Evolutionary conservation across 768 basidiomycete genomes (phyloP).

Genomic region (Leccinum variicolor): DNA sequence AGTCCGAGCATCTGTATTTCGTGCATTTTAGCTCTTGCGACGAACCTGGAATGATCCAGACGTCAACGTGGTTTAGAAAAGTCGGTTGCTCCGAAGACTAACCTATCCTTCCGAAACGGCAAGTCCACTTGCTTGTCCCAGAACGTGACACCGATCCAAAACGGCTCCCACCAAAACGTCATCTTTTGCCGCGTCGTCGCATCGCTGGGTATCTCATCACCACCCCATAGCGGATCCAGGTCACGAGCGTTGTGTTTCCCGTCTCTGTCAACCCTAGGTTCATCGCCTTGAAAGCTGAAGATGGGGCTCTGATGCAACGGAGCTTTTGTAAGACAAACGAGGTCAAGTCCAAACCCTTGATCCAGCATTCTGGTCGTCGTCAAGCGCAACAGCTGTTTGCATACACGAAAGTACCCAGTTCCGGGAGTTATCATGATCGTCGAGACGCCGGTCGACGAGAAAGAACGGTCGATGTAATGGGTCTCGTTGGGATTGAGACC

Average conservation of each 20-base stretch:
- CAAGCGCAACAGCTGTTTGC: slow-evolving; percentile 82
- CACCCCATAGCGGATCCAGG: slow-evolving; percentile 74
- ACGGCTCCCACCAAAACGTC: slow-evolving; percentile 88
- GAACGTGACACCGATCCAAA: slow-evolving; percentile 78
- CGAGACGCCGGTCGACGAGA: slow-evolving; percentile 82
- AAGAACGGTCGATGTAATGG: slow-evolving; percentile 92
- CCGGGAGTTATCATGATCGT: slow-evolving; percentile 90
- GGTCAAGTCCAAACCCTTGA: slow-evolving; percentile 87
- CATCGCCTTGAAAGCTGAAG: slow-evolving; percentile 78
- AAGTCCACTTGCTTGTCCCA: slow-evolving; percentile 88
- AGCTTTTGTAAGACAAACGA: slow-evolving; percentile 85
- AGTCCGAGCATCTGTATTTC: slow-evolving; percentile 94
- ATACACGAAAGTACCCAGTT: slow-evolving; percentile 89
- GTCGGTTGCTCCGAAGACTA: slow-evolving; percentile 6
- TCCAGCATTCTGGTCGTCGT: slow-evolving; percentile 94
- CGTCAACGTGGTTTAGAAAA: neutral
- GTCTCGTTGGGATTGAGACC: slow-evolving; percentile 90
- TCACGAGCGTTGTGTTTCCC: slow-evolving; percentile 45
- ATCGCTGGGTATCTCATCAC: slow-evolving; percentile 46
- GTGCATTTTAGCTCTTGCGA: slow-evolving; percentile 95
- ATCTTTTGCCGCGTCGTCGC: slow-evolving; percentile 41
- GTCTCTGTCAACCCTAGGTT: slow-evolving; percentile 52
- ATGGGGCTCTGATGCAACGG: slow-evolving; percentile 93
- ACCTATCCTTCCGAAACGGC: slow-evolving; percentile 79
- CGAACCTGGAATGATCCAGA: slow-evolving; percentile 55